Percentiles rank a stretch among this genome's conserved stretches.
Conservation (phyloP, 805 yeast species). For the Saturnispora serradocipensis region DNA sequence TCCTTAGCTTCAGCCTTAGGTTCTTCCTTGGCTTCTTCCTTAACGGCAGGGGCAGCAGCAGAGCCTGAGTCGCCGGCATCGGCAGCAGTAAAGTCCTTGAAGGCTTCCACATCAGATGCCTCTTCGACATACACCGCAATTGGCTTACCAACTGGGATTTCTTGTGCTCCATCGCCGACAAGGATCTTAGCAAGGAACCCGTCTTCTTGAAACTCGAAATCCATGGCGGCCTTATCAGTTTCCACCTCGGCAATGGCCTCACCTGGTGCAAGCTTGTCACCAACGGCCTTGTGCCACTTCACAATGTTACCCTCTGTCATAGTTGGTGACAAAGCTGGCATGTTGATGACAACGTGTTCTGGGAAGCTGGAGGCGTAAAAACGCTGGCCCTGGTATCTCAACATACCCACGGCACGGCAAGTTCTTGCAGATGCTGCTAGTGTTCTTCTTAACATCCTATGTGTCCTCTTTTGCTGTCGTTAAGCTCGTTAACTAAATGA, state of each 20-base stretch:
- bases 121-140: constrained; percentile 95
- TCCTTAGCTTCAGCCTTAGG: constrained; percentile 33
- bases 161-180: constrained; percentile 77
- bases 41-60: constrained; percentile 47
- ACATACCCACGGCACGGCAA: background rate
- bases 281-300: constrained; percentile 81
- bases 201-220: constrained; percentile 96
- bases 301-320: constrained; percentile 95
- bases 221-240: constrained; percentile 97
- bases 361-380: constrained; percentile 24
- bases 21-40: constrained; percentile 56
- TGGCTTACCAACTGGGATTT: constrained; percentile 89
- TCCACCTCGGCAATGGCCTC: constrained; percentile 94
- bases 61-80: constrained; percentile 57
- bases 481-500: background rate
- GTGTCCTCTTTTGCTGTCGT: background rate
- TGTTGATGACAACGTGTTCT: constrained; percentile 73
- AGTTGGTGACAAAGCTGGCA: constrained; percentile 99
- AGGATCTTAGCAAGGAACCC: constrained; percentile 85
- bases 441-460: background rate
- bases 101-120: constrained; percentile 74
- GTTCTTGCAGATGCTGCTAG: background rate
- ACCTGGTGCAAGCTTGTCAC: constrained; percentile 85
- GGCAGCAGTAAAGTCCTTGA: constrained; percentile 71
- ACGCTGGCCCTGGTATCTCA: constrained; percentile 7